These are phyloP conservation scores for Paralagenidium karlingii DNA, from an alignment of 352 stramenopile species.

Conservation along the genomic window DNA sequence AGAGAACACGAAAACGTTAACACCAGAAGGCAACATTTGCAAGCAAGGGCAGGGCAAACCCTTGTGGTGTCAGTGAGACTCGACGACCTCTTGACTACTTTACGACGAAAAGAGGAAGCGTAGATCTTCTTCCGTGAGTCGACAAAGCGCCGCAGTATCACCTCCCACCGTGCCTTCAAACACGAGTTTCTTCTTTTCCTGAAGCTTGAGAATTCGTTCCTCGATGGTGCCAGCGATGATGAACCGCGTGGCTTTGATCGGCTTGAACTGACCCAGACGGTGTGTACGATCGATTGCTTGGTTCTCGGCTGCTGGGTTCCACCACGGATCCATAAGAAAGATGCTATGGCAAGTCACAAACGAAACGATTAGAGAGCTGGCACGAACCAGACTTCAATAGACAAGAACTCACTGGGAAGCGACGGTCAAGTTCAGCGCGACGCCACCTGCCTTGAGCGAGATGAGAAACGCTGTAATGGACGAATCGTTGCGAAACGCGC, in stretches of 20 bases:
- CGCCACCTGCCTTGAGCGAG: constrained; percentile 96
- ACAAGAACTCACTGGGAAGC: constrained; percentile 84
- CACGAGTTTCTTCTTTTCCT: constrained; percentile 91
- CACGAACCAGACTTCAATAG: neutral
- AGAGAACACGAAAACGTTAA: too few relatives aligned
- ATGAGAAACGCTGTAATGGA: constrained; percentile 95
- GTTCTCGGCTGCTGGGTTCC: constrained; percentile 93
- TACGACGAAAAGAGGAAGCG: constrained; percentile 83
- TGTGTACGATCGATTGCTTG: constrained; percentile 97
- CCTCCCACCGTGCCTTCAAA: constrained; percentile 98
- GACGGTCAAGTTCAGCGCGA: constrained; percentile 97
- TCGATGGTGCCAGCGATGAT: constrained; percentile 97
- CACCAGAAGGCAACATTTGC: too few relatives aligned
- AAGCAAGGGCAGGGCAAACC: too few relatives aligned
- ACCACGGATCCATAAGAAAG: constrained; percentile 97
- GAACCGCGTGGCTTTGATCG: constrained; percentile 94
- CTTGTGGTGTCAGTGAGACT: too few relatives aligned
- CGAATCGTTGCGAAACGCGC: constrained; percentile 81
- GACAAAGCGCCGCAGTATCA: constrained; percentile 74
- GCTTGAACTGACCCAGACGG: constrained; percentile 95
- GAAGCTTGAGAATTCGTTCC: constrained; percentile 96
- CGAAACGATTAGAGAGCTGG: constrained; percentile 5
- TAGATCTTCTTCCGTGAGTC: constrained; percentile 91
- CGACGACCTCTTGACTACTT: constrained; percentile 4
- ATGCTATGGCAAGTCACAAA: constrained; percentile 46